Conservation (phyloP, 2,329 filamentous ascomycete genomes). For the Botryotinia globosa region DNA sequence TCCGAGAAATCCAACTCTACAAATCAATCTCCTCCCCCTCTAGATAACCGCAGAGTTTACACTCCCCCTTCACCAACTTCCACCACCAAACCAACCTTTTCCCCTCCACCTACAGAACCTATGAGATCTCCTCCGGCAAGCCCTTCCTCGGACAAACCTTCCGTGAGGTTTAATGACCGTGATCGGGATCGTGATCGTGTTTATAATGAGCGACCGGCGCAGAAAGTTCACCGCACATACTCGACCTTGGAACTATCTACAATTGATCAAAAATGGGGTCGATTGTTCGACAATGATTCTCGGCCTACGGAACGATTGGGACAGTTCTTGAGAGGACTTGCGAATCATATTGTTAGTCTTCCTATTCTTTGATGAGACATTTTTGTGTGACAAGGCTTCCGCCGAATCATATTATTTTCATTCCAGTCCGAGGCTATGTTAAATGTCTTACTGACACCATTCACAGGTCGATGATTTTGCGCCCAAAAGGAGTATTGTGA, state of each 20-base stretch:
- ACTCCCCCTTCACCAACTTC: constrained; percentile 54
- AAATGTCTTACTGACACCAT: constrained; percentile 22
- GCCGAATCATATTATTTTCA: background rate
- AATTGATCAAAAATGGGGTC: constrained; percentile 73
- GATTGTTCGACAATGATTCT: constrained; percentile 66
- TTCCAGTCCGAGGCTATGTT: background rate
- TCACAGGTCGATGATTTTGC: constrained; percentile 65
- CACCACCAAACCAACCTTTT: constrained; percentile 33
- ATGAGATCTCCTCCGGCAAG: constrained; percentile 37
- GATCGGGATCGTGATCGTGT: constrained; percentile 15
- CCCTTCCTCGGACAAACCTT: constrained; percentile 35
- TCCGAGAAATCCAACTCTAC: constrained; percentile 39
- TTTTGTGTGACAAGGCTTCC: background rate
- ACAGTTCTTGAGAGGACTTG: constrained; percentile 71
- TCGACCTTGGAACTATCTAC: constrained; percentile 50
- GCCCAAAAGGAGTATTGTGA: constrained; percentile 65
- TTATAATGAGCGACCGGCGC: constrained; percentile 6
- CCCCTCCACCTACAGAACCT: constrained; percentile 36
- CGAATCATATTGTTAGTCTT: constrained; percentile 64
- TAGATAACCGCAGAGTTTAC: constrained; percentile 44
- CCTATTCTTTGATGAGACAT: background rate
- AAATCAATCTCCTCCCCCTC: constrained; percentile 46
- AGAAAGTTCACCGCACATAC: constrained; percentile 27
- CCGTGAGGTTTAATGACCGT: constrained; percentile 34
- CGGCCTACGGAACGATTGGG: constrained; percentile 65